phyloP scores from a whole-genome alignment of 768 basidiomycete species.

The Trametes cubensis region DNA sequence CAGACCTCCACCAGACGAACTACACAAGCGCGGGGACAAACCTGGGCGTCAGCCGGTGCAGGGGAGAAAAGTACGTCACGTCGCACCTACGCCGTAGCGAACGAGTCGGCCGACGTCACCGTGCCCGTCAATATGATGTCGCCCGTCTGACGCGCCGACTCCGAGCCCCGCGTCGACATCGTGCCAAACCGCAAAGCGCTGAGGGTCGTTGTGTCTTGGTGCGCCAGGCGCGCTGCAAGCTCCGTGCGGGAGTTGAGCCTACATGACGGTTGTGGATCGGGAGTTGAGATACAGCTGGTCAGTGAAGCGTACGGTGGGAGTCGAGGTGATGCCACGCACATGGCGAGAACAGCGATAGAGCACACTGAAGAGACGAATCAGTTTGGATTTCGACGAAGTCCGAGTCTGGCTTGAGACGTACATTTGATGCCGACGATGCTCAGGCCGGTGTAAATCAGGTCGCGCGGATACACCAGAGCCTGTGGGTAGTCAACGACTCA shows the following conservation, averaged over 20 bases:
- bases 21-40: too few relatives aligned
- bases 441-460: background rate
- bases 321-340: background rate
- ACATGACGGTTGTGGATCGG: background rate
- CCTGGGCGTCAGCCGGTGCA: too few relatives aligned
- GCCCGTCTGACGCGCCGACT: background rate
- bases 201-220: too few relatives aligned
- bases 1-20: too few relatives aligned
- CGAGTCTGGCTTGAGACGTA: background rate
- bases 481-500: background rate
- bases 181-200: background rate
- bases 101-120: too few relatives aligned
- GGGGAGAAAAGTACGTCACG: too few relatives aligned
- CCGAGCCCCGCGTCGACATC: background rate
- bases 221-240: background rate
- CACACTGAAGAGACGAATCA: background rate
- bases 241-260: background rate
- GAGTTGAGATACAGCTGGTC: background rate
- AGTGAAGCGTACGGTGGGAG: too few relatives aligned
- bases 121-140: too few relatives aligned
- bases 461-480: background rate
- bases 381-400: background rate
- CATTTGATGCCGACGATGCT: constrained; percentile 9
- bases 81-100: too few relatives aligned
- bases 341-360: background rate